These are phyloP conservation scores for Fusarium haematococcum DNA, from an alignment of 2,329 filamentous ascomycete genomes.

Conservation along the genomic window DNA sequence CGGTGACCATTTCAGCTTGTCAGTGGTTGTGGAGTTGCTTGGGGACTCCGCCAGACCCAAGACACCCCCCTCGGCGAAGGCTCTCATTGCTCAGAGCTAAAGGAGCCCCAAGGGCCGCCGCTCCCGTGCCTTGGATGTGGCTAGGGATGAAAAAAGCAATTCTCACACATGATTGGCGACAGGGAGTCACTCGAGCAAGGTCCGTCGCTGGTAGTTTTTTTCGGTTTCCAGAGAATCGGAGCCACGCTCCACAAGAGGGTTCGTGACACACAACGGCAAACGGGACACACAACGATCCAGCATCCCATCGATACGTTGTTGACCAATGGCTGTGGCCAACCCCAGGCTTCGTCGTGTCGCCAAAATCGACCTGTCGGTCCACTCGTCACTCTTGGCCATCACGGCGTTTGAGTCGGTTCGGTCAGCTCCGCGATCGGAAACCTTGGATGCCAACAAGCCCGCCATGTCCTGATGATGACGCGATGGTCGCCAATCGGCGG, in stretches of 20 bases:
- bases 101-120: conserved; percentile 38
- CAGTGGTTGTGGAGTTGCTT: conserved; percentile 26
- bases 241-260: conserved; percentile 46
- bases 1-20: conserved; percentile 40
- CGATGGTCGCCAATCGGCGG: conserved; percentile 9
- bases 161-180: conserved; percentile 40
- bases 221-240: conserved; percentile 50
- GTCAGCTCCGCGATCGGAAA: conserved; percentile 33
- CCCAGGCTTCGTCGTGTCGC: conserved; percentile 25
- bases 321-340: conserved; percentile 24
- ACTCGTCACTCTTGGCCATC: conserved; percentile 26
- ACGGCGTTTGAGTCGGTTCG: conserved; percentile 17
- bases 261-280: conserved; percentile 42
- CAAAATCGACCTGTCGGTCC: conserved; percentile 31
- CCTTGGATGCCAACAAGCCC: not conserved
- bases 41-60: conserved; percentile 28
- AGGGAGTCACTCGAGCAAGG: conserved; percentile 35
- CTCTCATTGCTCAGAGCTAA: conserved; percentile 38
- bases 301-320: conserved; percentile 37
- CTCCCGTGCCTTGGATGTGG: conserved; percentile 44
- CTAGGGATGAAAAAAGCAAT: conserved; percentile 27
- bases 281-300: conserved; percentile 39
- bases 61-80: conserved; percentile 34
- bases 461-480: conserved; percentile 28
- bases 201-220: conserved; percentile 41